Conservation (phyloP, 2,329 filamentous ascomycete genomes). For the Xylaria arbuscula region DNA sequence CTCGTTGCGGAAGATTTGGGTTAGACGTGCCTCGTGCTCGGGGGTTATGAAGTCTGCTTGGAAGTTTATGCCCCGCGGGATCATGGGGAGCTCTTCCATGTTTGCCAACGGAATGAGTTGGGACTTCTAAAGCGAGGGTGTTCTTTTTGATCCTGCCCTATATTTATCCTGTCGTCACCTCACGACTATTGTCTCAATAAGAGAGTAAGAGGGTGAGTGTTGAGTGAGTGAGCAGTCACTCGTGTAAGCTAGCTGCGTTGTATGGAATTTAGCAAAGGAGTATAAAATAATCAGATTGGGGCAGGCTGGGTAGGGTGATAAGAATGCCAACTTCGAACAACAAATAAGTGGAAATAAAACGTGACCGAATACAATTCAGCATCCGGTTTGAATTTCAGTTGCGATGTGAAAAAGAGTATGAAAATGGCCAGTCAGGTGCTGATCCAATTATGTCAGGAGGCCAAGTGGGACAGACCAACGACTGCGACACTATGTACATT, state of each 20-base stretch:
- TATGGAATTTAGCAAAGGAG: background rate
- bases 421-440: too few relatives aligned
- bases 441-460: conserved; percentile 25
- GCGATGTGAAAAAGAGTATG: background rate
- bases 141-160: background rate
- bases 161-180: too few relatives aligned
- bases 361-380: background rate
- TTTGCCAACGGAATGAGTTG: background rate
- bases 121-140: background rate
- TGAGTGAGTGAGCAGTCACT: background rate
- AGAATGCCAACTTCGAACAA: background rate
- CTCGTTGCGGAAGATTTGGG: conserved; percentile 57
- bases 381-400: background rate
- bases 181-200: too few relatives aligned
- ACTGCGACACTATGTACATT: background rate
- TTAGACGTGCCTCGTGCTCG: conserved; percentile 58
- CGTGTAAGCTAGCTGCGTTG: background rate
- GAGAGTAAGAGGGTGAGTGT: background rate
- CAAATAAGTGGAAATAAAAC: background rate
- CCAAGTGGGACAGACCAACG: conserved; percentile 29
- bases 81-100: conserved; percentile 40
- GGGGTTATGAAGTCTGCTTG: conserved; percentile 60
- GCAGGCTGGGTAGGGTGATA: too few relatives aligned
- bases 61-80: conserved; percentile 56
- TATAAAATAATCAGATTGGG: background rate